Base-by-base conservation (phyloP, 257 asterid species). In the Anisodus acutangulus region DNA sequence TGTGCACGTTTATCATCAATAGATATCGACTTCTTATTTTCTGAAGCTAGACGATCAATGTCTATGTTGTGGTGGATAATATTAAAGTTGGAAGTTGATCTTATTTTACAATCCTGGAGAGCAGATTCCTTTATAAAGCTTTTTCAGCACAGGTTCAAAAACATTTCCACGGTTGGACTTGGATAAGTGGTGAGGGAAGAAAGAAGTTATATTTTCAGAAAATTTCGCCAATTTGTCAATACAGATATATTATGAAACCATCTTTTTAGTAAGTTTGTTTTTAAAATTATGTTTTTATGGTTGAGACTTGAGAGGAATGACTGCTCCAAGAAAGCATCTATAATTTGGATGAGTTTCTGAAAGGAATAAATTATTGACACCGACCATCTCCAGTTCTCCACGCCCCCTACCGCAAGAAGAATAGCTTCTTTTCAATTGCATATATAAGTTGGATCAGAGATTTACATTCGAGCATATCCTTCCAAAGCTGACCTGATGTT, bases 311-410 rank as follows among this genome's bases (percentile, higher is more conserved):
- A 47, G 39, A 45, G 59, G 80, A 72, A 72, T 71, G 19, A 22
- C 59, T 72, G 43, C 59, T 72, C 55, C 55, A 7, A 71, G 9
- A n/a, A 43, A 41, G 79, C 59, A 47, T 47, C 6, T 47, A 19
- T 10, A 72, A 72, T 49, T 72, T 72, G 60, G 59, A 71, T 71
- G 80, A 71, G 39, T 19, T 43, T 45, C 55, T 71, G 80, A 45
- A 72, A 47, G 17, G 19, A 19, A 5, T 10, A 47, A 45, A 19
- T 19, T 45, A n/a, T 47, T 72, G 80, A 47, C 60, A 68, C 41
- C 15, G 3, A 11, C 35, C 35, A 31, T 31, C 35, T 31, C 35
- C 35, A 31, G 35, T 31, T 47, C 59, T 71, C 55, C 10, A 17
- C 15, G 49, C 55, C 53, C 79, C 55, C 17, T 43, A 71, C 57